These are phyloP conservation scores for Cryphonectria japonica DNA, from an alignment of 2,329 filamentous ascomycete genomes.

Conservation along the genomic window DNA sequence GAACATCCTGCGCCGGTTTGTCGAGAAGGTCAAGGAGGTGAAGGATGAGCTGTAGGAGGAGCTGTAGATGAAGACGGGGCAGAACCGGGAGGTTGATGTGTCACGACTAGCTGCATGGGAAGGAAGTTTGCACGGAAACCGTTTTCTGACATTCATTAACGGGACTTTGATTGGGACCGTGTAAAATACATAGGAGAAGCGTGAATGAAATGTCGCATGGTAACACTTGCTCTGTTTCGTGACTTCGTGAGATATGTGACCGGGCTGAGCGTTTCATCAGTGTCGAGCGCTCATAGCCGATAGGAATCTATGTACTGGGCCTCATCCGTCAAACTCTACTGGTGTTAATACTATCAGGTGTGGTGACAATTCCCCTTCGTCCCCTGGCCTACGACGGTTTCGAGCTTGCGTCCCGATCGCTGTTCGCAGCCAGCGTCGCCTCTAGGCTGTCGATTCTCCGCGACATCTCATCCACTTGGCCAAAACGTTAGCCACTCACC, in stretches of 20 bases:
- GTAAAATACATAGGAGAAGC: conserved; percentile 7
- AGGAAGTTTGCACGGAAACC: not conserved
- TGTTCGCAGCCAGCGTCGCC: conserved; percentile 66
- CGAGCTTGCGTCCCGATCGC: conserved; percentile 45
- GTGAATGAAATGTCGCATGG: conserved; percentile 1
- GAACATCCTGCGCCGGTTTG: conserved; percentile 85
- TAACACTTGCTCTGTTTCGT: conserved; percentile 6
- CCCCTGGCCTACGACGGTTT: conserved; percentile 39
- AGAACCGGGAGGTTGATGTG: too few relatives aligned
- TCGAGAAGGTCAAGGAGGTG: conserved; percentile 56
- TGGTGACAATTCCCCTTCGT: not conserved
- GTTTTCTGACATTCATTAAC: not conserved
- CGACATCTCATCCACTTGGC: conserved; percentile 90
- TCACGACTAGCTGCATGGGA: not conserved
- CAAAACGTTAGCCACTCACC: conserved; percentile 5
- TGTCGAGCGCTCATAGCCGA: not conserved
- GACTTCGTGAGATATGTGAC: not conserved
- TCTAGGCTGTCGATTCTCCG: conserved; percentile 83
- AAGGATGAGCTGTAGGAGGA: conserved; percentile 72
- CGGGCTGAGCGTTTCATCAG: not conserved
- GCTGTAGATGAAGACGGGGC: not conserved
- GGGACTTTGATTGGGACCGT: not conserved
- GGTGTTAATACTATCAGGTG: conserved; percentile 5
- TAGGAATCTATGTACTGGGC: not conserved
- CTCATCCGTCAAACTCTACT: not conserved